A percentile compares a stretch with the other conserved stretches of the same genome.
Conservation (phyloP, 305 asterid species). For the Solanum hybrid region DNA sequence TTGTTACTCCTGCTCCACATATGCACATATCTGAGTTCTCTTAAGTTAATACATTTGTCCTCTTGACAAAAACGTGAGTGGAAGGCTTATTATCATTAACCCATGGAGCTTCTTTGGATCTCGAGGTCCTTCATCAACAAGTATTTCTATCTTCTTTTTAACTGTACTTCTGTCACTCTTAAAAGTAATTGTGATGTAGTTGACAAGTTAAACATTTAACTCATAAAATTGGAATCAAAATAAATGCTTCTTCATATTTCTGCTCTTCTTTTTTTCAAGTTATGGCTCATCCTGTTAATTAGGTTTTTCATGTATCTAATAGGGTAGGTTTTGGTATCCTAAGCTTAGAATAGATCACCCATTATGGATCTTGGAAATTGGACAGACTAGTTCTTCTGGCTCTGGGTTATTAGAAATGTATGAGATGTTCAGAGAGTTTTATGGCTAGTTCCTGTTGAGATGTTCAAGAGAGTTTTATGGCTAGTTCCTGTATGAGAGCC, state of each 20-base stretch:
- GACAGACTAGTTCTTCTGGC: not conserved
- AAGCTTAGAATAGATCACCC: not conserved
- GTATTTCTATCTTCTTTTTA: not conserved
- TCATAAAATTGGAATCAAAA: not conserved
- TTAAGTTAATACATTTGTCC: not conserved
- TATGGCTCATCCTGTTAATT: not conserved
- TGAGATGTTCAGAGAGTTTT: not conserved
- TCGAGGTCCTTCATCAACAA: not conserved
- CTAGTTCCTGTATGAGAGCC: not conserved
- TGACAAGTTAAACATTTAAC: not conserved
- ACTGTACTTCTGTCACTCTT: not conserved
- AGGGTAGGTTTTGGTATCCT: not conserved
- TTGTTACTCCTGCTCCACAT: not conserved
- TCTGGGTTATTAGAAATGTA: not conserved
- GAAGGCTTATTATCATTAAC: not conserved
- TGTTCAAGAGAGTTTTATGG: not conserved
- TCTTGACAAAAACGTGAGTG: not conserved
- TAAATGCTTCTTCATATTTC: not conserved
- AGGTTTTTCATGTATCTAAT: not conserved
- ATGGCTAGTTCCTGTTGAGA: not conserved
- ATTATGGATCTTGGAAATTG: slow-evolving; percentile 4
- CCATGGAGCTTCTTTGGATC: not conserved
- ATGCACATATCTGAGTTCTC: not conserved
- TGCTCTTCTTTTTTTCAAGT: not conserved
- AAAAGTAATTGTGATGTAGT: not conserved